Conservation (phyloP, 2,329 filamentous ascomycete genomes). For the Ceratocystis ficicola region DNA sequence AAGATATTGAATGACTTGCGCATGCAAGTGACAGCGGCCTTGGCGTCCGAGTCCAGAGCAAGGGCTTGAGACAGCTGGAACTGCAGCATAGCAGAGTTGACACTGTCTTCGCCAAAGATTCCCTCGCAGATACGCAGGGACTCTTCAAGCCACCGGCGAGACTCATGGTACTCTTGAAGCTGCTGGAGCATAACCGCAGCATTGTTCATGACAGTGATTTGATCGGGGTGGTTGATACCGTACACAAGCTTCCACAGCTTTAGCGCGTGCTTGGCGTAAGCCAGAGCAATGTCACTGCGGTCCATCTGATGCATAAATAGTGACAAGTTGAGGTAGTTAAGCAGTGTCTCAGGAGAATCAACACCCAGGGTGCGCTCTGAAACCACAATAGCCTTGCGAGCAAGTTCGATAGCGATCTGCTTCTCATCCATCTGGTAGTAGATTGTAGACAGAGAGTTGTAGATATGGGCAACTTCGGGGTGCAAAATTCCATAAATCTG, state of each 20-base stretch:
- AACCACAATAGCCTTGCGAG: slow-evolving; percentile 91
- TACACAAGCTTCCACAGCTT: slow-evolving; percentile 97
- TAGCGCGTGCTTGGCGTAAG: slow-evolving; percentile 83
- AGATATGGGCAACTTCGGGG: slow-evolving; percentile 87
- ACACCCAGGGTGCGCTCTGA: slow-evolving; percentile 88
- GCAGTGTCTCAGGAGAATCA: slow-evolving; percentile 83
- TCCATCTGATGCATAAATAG: slow-evolving; percentile 87
- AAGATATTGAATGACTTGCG: slow-evolving; percentile 95
- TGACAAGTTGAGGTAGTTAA: slow-evolving; percentile 91
- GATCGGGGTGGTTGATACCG: slow-evolving; percentile 84
- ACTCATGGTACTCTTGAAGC: slow-evolving; percentile 88
- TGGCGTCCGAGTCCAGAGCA: slow-evolving; percentile 89
- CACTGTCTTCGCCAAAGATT: slow-evolving; percentile 75
- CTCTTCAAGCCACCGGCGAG: slow-evolving; percentile 90
- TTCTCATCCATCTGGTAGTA: slow-evolving; percentile 99
- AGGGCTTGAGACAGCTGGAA: slow-evolving; percentile 96
- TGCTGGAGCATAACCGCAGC: slow-evolving; percentile 96
- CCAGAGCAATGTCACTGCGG: slow-evolving; percentile 76
- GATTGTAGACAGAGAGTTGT: slow-evolving; percentile 87
- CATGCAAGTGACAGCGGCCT: slow-evolving; percentile 84
- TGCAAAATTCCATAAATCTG: slow-evolving; percentile 98
- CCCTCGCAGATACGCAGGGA: slow-evolving; percentile 80
- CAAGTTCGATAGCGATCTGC: slow-evolving; percentile 84
- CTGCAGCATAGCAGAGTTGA: slow-evolving; percentile 86
- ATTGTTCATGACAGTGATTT: slow-evolving; percentile 97